These are phyloP conservation scores for Syncephalastrum monosporum DNA, from an alignment of 371 early-diverging fungal genomes.

Conservation along the genomic window DNA sequence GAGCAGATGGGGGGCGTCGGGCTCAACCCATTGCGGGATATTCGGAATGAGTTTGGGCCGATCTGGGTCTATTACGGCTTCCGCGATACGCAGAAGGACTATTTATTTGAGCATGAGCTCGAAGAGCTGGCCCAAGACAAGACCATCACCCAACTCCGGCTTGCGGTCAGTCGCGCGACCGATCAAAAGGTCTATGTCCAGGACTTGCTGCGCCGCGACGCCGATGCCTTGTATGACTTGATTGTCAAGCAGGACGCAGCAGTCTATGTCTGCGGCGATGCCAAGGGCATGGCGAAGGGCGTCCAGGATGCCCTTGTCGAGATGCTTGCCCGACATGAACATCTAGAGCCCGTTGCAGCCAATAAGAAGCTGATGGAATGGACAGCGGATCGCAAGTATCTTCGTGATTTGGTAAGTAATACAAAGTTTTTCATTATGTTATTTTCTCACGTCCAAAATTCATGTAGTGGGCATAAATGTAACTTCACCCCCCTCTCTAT, in stretches of 20 bases:
- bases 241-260: conserved; percentile 59
- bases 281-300: conserved; percentile 86
- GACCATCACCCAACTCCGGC: conserved; percentile 51
- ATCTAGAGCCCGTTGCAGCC: conserved; percentile 52
- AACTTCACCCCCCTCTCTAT: no score
- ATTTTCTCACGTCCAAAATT: not conserved
- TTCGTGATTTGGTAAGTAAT: conserved; percentile 67
- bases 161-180: conserved; percentile 60
- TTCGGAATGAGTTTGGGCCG: conserved; percentile 33
- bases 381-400: conserved; percentile 64
- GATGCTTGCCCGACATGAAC: conserved; percentile 56
- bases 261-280: conserved; percentile 89
- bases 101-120: conserved; percentile 64
- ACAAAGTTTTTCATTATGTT: not conserved
- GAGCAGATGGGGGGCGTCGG: conserved; percentile 41
- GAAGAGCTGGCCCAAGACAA: conserved; percentile 46
- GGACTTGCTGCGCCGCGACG: conserved; percentile 62
- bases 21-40: conserved; percentile 29
- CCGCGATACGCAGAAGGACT: conserved; percentile 61
- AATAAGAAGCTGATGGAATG: conserved; percentile 59
- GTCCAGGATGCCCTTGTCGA: conserved; percentile 77
- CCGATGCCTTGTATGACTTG: conserved; percentile 54
- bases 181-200: conserved; percentile 79
- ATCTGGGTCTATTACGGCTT: conserved; percentile 79
- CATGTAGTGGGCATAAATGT: conserved; percentile 14